Evolutionary conservation across 768 basidiomycete species (phyloP).

Genomic region (Lactifluus subvellereus): DNA sequence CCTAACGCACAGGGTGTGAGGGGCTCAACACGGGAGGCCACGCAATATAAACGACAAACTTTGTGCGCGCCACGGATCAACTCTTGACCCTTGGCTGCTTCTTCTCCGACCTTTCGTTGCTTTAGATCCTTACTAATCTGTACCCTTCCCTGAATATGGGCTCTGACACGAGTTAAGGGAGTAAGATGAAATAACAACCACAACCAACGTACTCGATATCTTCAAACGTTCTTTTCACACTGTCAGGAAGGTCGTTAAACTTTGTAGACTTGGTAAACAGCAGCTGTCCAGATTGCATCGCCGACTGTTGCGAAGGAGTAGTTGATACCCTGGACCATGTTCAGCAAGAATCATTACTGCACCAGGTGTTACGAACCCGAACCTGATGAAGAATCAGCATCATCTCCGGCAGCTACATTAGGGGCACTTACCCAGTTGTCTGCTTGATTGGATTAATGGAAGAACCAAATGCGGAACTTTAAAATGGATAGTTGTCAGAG

Average conservation of each 20-base stretch:
- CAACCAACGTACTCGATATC: conserved; percentile 54
- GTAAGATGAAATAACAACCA: conserved; percentile 1
- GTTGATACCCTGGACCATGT: conserved; percentile 12
- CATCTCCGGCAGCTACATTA: background rate
- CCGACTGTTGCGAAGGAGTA: conserved; percentile 4
- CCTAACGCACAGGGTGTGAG: conserved; percentile 37
- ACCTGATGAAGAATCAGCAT: conserved; percentile 3
- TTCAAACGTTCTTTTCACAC: conserved; percentile 58
- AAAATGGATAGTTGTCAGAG: background rate
- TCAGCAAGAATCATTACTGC: background rate
- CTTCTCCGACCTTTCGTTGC: conserved; percentile 68
- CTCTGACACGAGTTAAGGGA: conserved; percentile 35
- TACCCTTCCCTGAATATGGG: conserved; percentile 68
- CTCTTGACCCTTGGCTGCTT: conserved; percentile 67
- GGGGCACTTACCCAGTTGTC: conserved; percentile 1
- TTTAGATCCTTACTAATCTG: conserved; percentile 78
- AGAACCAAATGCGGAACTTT: conserved; percentile 35
- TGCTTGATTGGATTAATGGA: conserved; percentile 11
- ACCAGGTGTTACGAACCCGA: conserved; percentile 13
- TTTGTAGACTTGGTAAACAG: conserved; percentile 56
- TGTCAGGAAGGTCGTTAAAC: conserved; percentile 78
- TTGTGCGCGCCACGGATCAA: conserved; percentile 62
- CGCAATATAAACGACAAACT: conserved; percentile 33
- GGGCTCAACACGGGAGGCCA: background rate
- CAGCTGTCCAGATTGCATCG: conserved; percentile 29